These are phyloP conservation scores for Sphagnum contortum DNA, from an alignment of 225 moss, liverwort and hornwort species.

Conservation along the genomic window DNA sequence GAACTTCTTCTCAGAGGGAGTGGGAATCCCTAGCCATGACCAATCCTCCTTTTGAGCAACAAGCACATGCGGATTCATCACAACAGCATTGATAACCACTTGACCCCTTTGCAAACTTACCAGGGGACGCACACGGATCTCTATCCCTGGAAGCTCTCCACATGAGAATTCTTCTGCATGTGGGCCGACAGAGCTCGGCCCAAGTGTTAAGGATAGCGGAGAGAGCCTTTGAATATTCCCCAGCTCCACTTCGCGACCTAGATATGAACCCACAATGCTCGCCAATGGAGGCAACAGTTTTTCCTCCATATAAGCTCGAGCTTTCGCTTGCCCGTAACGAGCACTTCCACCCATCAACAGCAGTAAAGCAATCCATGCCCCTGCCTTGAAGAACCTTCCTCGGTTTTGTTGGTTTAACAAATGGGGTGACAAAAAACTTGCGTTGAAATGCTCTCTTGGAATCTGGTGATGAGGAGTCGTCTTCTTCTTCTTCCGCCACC, in stretches of 20 bases:
- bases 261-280: slow-evolving; percentile 56
- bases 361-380: slow-evolving; percentile 80
- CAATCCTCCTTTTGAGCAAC: slow-evolving; percentile 93
- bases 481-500: slow-evolving; percentile 50
- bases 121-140: slow-evolving; percentile 73
- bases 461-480: slow-evolving; percentile 12
- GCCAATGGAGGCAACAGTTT: slow-evolving; percentile 74
- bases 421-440: not conserved
- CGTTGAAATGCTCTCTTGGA: slow-evolving; percentile 32
- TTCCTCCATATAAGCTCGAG: slow-evolving; percentile 70
- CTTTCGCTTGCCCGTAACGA: slow-evolving; percentile 78
- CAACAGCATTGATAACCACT: slow-evolving; percentile 74
- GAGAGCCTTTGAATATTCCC: slow-evolving; percentile 82
- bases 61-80: slow-evolving; percentile 73
- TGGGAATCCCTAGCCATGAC: slow-evolving; percentile 92
- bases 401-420: slow-evolving; percentile 44
- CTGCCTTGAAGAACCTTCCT: slow-evolving; percentile 50
- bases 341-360: slow-evolving; percentile 70
- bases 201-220: slow-evolving; percentile 65
- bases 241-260: slow-evolving; percentile 77
- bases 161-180: slow-evolving; percentile 87
- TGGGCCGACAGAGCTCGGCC: slow-evolving; percentile 77
- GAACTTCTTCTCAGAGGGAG: slow-evolving; percentile 25
- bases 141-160: slow-evolving; percentile 73
- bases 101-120: slow-evolving; percentile 75